Conservation (phyloP, 1,139 yeast species). For the Diutina siamensis region DNA sequence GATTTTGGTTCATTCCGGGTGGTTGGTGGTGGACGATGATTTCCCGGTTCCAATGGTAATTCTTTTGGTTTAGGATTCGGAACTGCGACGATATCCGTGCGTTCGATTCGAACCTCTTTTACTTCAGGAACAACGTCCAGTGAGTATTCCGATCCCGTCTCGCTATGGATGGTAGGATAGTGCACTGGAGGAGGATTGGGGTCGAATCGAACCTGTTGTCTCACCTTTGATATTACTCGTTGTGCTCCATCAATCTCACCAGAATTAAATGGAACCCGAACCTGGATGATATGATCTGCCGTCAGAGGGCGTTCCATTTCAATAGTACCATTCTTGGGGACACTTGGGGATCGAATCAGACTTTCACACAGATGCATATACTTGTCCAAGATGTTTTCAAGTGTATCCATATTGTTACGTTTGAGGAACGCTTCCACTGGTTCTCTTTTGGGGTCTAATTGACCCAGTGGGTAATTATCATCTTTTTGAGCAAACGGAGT, state of each 20-base stretch:
- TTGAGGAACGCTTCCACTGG: background rate
- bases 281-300: background rate
- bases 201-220: conserved; percentile 3
- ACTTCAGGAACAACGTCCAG: background rate
- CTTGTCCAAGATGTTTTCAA: conserved; percentile 3
- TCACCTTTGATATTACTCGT: background rate
- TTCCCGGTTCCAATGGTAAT: background rate
- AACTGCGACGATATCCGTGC: too few relatives aligned
- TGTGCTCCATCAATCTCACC: too few relatives aligned
- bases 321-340: background rate
- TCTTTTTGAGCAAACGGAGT: background rate
- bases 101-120: background rate
- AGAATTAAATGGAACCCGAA: too few relatives aligned
- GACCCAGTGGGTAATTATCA: background rate
- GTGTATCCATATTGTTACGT: conserved; percentile 2
- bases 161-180: background rate
- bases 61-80: background rate
- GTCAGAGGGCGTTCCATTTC: background rate
- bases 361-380: background rate
- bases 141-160: background rate
- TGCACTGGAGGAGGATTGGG: conserved; percentile 5
- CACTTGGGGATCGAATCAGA: conserved; percentile 2
- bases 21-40: too few relatives aligned
- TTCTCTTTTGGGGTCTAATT: conserved; percentile 3
- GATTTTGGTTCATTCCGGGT: too few relatives aligned